Evolutionary conservation across 2,329 filamentous ascomycete species (phyloP).

Genomic region (Eutypella sp.): DNA sequence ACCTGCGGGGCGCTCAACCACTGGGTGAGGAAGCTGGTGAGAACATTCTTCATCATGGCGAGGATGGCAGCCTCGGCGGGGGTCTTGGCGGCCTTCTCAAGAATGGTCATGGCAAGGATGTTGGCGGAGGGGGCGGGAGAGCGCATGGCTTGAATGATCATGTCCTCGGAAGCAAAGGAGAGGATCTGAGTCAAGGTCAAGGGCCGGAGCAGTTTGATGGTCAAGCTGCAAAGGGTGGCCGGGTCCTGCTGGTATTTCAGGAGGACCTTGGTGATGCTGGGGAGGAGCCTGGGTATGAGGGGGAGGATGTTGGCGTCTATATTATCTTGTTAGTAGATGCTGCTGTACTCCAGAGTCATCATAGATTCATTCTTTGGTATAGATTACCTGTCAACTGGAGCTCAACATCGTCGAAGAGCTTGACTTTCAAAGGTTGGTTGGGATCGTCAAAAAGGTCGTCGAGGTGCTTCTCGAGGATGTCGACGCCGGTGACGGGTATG

Average conservation of each 20-base stretch:
- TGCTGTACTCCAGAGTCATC: not conserved
- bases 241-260: slow-evolving; percentile 47
- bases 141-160: slow-evolving; percentile 46
- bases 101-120: slow-evolving; percentile 50
- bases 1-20: slow-evolving; percentile 52
- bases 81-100: slow-evolving; percentile 48
- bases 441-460: slow-evolving; percentile 42
- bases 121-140: slow-evolving; percentile 53
- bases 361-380: not conserved
- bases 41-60: slow-evolving; percentile 41
- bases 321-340: not conserved
- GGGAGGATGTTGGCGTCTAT: slow-evolving; percentile 47
- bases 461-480: slow-evolving; percentile 51
- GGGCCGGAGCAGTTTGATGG: slow-evolving; percentile 51
- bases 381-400: slow-evolving; percentile 50
- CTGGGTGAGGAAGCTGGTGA: slow-evolving; percentile 42
- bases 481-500: slow-evolving; percentile 46
- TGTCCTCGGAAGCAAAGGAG: slow-evolving; percentile 45
- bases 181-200: slow-evolving; percentile 48
- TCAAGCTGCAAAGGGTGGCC: slow-evolving; percentile 44
- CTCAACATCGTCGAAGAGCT: slow-evolving; percentile 55
- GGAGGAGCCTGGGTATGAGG: slow-evolving; percentile 49
- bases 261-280: slow-evolving; percentile 49
- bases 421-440: slow-evolving; percentile 36
- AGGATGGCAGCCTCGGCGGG: slow-evolving; percentile 47